phyloP scores from a whole-genome alignment of 1,139 yeast species.

The Saccharomycopsis crataegensis region DNA sequence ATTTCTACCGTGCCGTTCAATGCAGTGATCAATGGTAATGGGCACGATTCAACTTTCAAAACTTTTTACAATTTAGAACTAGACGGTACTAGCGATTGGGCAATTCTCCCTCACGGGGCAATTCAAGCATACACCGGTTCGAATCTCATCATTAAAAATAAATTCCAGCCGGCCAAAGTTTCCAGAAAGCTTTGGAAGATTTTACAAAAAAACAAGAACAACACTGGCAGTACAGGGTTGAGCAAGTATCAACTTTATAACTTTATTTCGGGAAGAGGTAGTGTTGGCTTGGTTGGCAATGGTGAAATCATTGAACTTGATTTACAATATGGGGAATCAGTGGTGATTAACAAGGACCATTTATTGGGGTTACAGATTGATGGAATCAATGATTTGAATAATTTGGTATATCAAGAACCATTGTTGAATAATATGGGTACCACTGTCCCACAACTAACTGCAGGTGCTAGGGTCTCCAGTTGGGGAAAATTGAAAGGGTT shows the following conservation, averaged over 20 bases:
- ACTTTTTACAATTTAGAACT: slow-evolving; percentile 39
- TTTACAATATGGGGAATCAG: slow-evolving; percentile 40
- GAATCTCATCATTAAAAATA: slow-evolving; percentile 35
- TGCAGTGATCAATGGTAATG: slow-evolving; percentile 1
- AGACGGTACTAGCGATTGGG: slow-evolving; percentile 61
- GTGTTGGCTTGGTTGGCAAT: slow-evolving; percentile 46
- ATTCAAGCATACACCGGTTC: slow-evolving; percentile 48
- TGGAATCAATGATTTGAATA: slow-evolving; percentile 28
- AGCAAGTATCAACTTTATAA: slow-evolving; percentile 31
- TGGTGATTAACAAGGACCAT: slow-evolving; percentile 40
- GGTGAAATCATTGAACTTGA: slow-evolving; percentile 49
- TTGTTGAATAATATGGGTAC: not conserved
- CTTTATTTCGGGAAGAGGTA: slow-evolving; percentile 52
- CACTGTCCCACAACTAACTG: not conserved
- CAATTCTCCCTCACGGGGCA: slow-evolving; percentile 39
- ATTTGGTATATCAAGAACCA: slow-evolving; percentile 2
- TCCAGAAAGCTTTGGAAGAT: slow-evolving; percentile 30
- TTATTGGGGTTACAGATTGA: slow-evolving; percentile 46
- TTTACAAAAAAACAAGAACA: not conserved
- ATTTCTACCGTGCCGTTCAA: slow-evolving; percentile 37
- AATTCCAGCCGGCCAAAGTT: slow-evolving; percentile 35
- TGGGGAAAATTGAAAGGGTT: no score
- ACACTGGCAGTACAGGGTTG: slow-evolving; percentile 2
- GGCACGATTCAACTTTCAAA: slow-evolving; percentile 20
- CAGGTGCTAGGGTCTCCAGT: no score